Conservation (phyloP, 768 basidiomycete species). For the Mycena rosella region DNA sequence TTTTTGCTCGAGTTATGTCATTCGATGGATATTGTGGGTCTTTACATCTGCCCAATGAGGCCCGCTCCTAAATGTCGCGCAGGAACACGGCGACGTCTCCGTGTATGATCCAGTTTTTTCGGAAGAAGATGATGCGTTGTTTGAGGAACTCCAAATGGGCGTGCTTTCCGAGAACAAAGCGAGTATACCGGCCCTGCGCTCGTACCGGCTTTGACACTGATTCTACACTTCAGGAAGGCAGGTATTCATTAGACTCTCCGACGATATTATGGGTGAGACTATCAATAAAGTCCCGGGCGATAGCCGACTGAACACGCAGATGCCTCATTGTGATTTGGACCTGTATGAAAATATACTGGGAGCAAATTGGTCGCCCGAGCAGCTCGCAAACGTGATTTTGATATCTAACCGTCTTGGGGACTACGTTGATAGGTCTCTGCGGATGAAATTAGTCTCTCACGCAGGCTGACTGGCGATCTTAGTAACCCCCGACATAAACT, state of each 20-base stretch:
- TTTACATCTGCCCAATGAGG: conserved; percentile 16
- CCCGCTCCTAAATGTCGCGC: conserved; percentile 35
- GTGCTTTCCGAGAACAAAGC: conserved; percentile 61
- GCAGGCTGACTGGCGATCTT: conserved; percentile 27
- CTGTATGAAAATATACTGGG: conserved; percentile 76
- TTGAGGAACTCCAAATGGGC: conserved; percentile 57
- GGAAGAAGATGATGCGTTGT: conserved; percentile 65
- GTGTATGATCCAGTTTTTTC: conserved; percentile 84
- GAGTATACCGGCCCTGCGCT: conserved; percentile 46
- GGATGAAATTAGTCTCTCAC: background rate
- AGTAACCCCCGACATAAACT: conserved; percentile 69
- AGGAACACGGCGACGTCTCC: conserved; percentile 65
- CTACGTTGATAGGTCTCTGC: conserved; percentile 72
- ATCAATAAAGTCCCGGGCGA: background rate
- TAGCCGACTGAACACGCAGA: conserved; percentile 42
- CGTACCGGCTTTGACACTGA: background rate
- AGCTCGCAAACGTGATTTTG: conserved; percentile 64
- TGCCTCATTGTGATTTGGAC: conserved; percentile 84
- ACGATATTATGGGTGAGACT: conserved; percentile 65
- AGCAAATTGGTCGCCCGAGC: conserved; percentile 57
- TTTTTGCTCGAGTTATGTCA: conserved; percentile 71
- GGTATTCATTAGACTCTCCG: conserved; percentile 53
- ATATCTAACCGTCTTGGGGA: conserved; percentile 76
- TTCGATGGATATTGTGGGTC: conserved; percentile 71
- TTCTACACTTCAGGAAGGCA: conserved; percentile 45